These are phyloP conservation scores for Flaveria linearis DNA, from an alignment of 129 eudicot species.

Conservation along the genomic window DNA sequence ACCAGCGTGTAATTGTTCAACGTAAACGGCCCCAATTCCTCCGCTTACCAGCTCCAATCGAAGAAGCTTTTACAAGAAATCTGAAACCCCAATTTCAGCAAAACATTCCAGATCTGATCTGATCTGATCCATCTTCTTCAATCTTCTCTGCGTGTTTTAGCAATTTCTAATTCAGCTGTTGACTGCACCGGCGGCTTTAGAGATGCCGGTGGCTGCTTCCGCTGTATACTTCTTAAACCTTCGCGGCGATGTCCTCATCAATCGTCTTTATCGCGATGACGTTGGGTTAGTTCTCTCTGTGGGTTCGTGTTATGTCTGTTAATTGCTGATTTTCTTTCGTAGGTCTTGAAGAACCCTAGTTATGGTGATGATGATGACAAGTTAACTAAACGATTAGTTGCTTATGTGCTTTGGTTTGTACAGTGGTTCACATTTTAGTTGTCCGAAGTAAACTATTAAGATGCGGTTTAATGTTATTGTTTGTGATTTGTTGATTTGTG, in stretches of 20 bases:
- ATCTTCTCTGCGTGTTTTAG: neutral
- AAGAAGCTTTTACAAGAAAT: conserved; percentile 19
- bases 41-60: conserved; percentile 33
- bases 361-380: neutral
- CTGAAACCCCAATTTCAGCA: conserved; percentile 17
- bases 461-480: neutral
- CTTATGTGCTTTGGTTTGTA: neutral
- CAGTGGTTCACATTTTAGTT: neutral
- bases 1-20: neutral
- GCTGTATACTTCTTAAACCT: conserved; percentile 90
- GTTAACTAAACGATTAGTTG: neutral
- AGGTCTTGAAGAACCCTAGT: neutral
- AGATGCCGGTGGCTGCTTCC: conserved; percentile 98
- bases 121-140: neutral
- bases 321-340: neutral
- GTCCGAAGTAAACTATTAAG: neutral
- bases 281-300: conserved; percentile 61
- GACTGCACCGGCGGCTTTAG: conserved; percentile 41
- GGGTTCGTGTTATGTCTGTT: neutral
- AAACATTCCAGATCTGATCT: conserved; percentile 31
- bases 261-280: conserved; percentile 95
- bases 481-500: neutral
- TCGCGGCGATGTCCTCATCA: conserved; percentile 98
- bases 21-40: conserved; percentile 25
- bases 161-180: neutral